Conservation (phyloP, 805 yeast genomes). For the Monosporozyma solicola region DNA sequence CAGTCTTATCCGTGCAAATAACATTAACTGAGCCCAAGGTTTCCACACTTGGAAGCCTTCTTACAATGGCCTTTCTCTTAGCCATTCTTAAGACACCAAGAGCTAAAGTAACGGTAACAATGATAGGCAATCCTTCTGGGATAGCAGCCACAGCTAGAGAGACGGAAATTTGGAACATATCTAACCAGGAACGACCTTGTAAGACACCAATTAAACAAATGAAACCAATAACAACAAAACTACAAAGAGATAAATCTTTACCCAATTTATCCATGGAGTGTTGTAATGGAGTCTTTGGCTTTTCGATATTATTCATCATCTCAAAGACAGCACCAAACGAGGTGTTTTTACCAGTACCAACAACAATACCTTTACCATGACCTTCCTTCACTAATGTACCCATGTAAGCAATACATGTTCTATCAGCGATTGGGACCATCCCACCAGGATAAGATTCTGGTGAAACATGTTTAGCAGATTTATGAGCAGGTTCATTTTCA, state of each 20-base stretch:
- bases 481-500: slow-evolving; percentile 81
- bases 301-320: slow-evolving; percentile 91
- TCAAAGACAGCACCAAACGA: slow-evolving; percentile 93
- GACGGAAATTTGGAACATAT: slow-evolving; percentile 96
- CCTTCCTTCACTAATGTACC: slow-evolving; percentile 97
- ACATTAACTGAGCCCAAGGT: slow-evolving; percentile 92
- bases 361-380: slow-evolving; percentile 85
- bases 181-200: slow-evolving; percentile 93
- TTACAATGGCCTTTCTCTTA: slow-evolving; percentile 83
- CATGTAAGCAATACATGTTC: slow-evolving; percentile 83
- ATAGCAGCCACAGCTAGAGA: slow-evolving; percentile 98
- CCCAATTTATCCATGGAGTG: slow-evolving; percentile 93
- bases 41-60: slow-evolving; percentile 89
- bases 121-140: slow-evolving; percentile 97
- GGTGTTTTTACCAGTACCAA: slow-evolving; percentile 82
- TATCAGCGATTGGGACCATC: slow-evolving; percentile 52
- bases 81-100: slow-evolving; percentile 97
- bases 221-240: slow-evolving; percentile 83
- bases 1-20: slow-evolving; percentile 86
- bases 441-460: slow-evolving; percentile 20
- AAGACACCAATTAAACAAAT: slow-evolving; percentile 83
- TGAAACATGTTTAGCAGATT: slow-evolving; percentile 40
- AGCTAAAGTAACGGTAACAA: slow-evolving; percentile 95
- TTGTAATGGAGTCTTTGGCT: slow-evolving; percentile 97
- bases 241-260: slow-evolving; percentile 73